Base-by-base conservation (phyloP, 495 filamentous ascomycete species). In the Aspergillus hancockii region DNA sequence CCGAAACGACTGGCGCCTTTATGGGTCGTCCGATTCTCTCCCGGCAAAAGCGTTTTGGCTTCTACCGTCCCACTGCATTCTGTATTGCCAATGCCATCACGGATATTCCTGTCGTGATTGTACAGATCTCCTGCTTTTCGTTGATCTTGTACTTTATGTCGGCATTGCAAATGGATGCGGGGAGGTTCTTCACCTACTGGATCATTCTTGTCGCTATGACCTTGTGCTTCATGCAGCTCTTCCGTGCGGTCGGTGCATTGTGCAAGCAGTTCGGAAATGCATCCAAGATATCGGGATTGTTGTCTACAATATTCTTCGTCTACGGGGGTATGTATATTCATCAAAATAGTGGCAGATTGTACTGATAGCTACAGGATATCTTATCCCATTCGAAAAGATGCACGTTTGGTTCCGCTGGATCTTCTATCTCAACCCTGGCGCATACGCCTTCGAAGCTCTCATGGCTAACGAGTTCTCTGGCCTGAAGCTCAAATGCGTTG, bases 381-480 rank as follows among this genome's bases (percentile, higher is more conserved):
- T 87, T 2, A 90, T 98, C 57, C 93, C 93, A 0, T 85, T 85
- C 55, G 67, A 71, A 40, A 69, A 75, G 28, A 96, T 96, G 91
- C 85, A 88, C 8, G 80, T 77, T 3, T 97, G 92, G 89, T 90
- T 90, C 63, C 83, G 90, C 19, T 97, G 93, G 93, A 82, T 97
- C 55, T 91, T 91, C 66, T 97, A 92, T 63, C 71, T 97, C 9
- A 89, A 96, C 64, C 92, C 92, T 2, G 82, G 94, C 30, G 85
- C 85, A 0, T 97, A 96, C 63, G 86, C 89, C 2, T 97, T 96
- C 63, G 93, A 97, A 71, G 80, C 88, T 0, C 73, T 97, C 13
- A 90, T 97, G 88, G 85, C 94, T 50, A 97, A 97, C 68, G 93
- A 97, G 71, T 97, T 96, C 66, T 77, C 83, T 53, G 75, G 79